Base-by-base conservation (phyloP, 2,329 filamentous ascomycete genomes). In the Elsinoe batatas region DNA sequence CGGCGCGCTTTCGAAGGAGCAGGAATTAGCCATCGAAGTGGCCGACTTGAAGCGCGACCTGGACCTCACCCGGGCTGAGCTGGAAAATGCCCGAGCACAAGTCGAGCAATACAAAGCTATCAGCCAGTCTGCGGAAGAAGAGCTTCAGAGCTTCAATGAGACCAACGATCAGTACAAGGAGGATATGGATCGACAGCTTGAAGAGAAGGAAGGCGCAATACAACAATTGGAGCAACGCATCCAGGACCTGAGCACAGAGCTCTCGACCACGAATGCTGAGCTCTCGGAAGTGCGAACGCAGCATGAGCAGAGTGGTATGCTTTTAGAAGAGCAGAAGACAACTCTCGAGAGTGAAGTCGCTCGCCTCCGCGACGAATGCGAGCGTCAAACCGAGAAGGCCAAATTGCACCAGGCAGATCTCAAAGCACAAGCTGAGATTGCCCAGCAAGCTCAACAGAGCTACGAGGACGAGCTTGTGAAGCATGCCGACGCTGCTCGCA, bases 381-480 rank as follows among this genome's bases (percentile, higher is more conserved):
- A 90, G 61, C 82, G 87, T 54, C 85, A 91, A 67, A 78, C 83
- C 58, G 86, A 89, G 58, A 85, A 90, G 50, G 84, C 88, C 32
- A 84, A 88, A 61, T 89, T 87, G 66, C 87, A 95, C 66, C 88
- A 94, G 67, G 87, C 95, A 64, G 91, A 97, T 64, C 81, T 97
- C 40, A 91, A 93, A 59, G 85, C 88, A 0, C 93, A 98, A 69
- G 91, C 91, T 26, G 87, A 94, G 43, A 97, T 98, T 64, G 90
- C 93, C 2, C 84, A 89, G 54, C 87, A 89, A 68, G 90, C 93
- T 3, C 93, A 98, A 68, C 86, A 95, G 66, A 91, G 93, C 62
- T 98, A 98, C 67, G 94, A 98, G 69, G 84, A 84, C 60, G 93
- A 98, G 69, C 79, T 98, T 10, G 81, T 95, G 64, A 96, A 93